phyloP scores from a whole-genome alignment of 257 asterid genomes.

The Gardenia jasminoides region DNA sequence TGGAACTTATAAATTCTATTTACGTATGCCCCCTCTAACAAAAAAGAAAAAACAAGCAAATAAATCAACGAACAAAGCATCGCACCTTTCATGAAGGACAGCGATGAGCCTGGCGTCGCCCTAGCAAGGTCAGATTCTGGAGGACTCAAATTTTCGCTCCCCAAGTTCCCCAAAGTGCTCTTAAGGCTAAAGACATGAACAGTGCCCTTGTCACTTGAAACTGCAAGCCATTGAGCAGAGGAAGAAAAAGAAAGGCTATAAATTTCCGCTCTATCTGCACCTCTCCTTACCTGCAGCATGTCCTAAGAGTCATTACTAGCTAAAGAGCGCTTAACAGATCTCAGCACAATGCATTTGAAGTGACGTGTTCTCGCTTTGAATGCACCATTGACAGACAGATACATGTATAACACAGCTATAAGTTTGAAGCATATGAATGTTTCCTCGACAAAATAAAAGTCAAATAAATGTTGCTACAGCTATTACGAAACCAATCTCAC shows the following conservation, averaged over 20 bases:
- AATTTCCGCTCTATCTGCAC: conserved; percentile 96
- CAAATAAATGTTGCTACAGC: not conserved
- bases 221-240: conserved; percentile 86
- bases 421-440: not conserved
- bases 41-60: not conserved
- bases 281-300: conserved; percentile 78
- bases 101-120: conserved; percentile 56
- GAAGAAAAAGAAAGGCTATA: conserved; percentile 85
- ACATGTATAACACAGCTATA: no score
- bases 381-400: not conserved
- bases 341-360: not conserved
- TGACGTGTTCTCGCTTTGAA: no score
- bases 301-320: not conserved
- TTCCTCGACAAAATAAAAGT: not conserved
- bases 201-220: conserved; percentile 94
- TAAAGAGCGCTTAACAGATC: not conserved
- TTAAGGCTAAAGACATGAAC: conserved; percentile 89
- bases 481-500: not conserved
- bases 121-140: conserved; percentile 45
- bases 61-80: not conserved
- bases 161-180: conserved; percentile 50
- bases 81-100: conserved; percentile 87
- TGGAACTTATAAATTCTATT: not conserved
- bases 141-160: conserved; percentile 51
- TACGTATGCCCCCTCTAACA: not conserved